phyloP scores from a whole-genome alignment of 805 yeast species.

The Candida ulmi region DNA sequence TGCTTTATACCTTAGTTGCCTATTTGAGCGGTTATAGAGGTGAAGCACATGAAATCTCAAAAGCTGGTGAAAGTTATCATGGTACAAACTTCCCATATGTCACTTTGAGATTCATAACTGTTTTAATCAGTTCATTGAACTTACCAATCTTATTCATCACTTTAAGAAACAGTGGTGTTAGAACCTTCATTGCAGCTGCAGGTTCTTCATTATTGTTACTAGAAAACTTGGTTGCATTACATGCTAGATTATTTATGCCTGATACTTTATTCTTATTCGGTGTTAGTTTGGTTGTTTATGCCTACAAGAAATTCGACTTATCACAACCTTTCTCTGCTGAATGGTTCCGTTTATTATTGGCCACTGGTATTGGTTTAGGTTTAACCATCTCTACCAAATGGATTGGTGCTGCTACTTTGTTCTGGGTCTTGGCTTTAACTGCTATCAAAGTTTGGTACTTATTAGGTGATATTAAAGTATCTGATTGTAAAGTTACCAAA shows the following conservation, averaged over 20 bases:
- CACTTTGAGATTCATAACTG: conserved; percentile 53
- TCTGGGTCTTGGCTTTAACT: conserved; percentile 52
- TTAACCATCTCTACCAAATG: conserved; percentile 58
- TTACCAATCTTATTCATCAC: conserved; percentile 49
- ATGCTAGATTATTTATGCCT: conserved; percentile 44
- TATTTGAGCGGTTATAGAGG: conserved; percentile 48
- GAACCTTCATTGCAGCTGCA: conserved; percentile 41
- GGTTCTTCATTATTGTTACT: conserved; percentile 48
- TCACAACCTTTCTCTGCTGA: conserved; percentile 35
- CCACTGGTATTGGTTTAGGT: conserved; percentile 48
- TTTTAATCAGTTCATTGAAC: conserved; percentile 46
- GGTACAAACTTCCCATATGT: conserved; percentile 38
- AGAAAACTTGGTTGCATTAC: conserved; percentile 61
- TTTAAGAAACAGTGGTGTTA: conserved; percentile 49
- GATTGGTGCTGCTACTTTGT: conserved; percentile 63
- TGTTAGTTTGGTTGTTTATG: conserved; percentile 42
- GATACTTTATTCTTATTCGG: conserved; percentile 41
- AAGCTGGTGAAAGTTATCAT: conserved; percentile 12
- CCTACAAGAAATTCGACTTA: conserved; percentile 44
- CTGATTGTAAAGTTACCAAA: conserved; percentile 30
- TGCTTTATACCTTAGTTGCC: conserved; percentile 52
- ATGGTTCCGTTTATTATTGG: conserved; percentile 50
- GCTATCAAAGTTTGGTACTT: conserved; percentile 53
- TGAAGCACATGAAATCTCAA: conserved; percentile 8
- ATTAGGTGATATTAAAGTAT: conserved; percentile 59